A percentile compares a stretch with the other conserved stretches of the same genome.
Evolutionary conservation across 768 basidiomycete genomes (phyloP).

Genomic region (Tephrocybe sp.): DNA sequence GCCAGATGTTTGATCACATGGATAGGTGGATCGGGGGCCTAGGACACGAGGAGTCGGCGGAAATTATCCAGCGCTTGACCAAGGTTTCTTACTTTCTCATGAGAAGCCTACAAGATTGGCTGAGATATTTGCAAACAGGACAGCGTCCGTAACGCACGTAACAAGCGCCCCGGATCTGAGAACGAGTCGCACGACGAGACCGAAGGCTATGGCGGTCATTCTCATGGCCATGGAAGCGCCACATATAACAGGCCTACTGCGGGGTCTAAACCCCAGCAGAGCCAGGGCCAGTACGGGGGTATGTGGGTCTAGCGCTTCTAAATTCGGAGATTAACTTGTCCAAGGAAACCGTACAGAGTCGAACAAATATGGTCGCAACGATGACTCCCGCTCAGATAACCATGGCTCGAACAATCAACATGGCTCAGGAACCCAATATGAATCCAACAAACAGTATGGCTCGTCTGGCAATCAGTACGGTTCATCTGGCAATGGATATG

Average conservation of each 20-base stretch:
- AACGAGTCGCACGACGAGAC: slow-evolving; percentile 35
- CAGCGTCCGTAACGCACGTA: slow-evolving; percentile 53
- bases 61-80: slow-evolving; percentile 48
- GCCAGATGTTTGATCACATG: slow-evolving; percentile 58
- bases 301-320: background rate
- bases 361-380: background rate
- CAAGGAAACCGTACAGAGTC: slow-evolving; percentile 2
- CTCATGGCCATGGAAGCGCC: slow-evolving; percentile 12
- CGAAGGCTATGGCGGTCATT: slow-evolving; percentile 20
- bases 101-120: background rate
- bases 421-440: background rate
- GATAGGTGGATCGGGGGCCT: slow-evolving; percentile 53
- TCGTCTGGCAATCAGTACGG: background rate
- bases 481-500: background rate
- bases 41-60: slow-evolving; percentile 39
- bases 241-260: background rate
- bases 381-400: background rate
- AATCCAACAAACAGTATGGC: background rate
- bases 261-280: slow-evolving; percentile 13
- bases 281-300: slow-evolving; percentile 14
- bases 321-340: background rate
- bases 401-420: no score
- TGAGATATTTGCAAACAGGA: slow-evolving; percentile 32
- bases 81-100: slow-evolving; percentile 38
- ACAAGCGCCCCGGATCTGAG: slow-evolving; percentile 56